Percentiles rank a stretch among this genome's conserved stretches.
phyloP scores from a whole-genome alignment of 2,329 filamentous ascomycete species.

The Aspergillus brunneoviolaceus region DNA sequence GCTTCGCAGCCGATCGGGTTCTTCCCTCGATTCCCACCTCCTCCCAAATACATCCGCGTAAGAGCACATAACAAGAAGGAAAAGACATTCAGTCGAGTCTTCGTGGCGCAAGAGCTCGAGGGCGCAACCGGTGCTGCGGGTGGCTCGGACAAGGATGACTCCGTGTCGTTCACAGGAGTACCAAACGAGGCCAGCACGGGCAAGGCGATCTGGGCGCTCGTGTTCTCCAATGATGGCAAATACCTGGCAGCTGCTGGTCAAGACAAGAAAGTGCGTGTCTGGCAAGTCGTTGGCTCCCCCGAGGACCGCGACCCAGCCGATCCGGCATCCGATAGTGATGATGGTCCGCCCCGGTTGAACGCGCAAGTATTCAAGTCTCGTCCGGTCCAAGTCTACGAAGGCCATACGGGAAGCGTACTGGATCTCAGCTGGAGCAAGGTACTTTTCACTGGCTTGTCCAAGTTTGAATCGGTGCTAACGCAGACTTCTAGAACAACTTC shows the following conservation, averaged over 20 bases:
- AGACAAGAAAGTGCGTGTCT: conserved; percentile 81
- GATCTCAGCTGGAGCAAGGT: conserved; percentile 96
- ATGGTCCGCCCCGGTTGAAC: conserved; percentile 64
- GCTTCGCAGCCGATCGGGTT: conserved; percentile 77
- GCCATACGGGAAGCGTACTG: conserved; percentile 81
- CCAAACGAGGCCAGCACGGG: conserved; percentile 37
- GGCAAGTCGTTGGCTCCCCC: conserved; percentile 78
- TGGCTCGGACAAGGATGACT: conserved; percentile 31
- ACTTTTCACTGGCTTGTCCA: conserved; percentile 11
- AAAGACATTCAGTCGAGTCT: conserved; percentile 80
- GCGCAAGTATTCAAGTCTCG: conserved; percentile 86
- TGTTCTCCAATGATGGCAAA: conserved; percentile 88
- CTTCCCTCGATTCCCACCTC: conserved; percentile 82
- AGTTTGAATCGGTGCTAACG: background rate
- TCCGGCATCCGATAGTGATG: conserved; percentile 62
- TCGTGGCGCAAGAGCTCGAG: conserved; percentile 86
- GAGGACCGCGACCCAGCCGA: conserved; percentile 77
- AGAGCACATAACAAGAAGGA: conserved; percentile 76
- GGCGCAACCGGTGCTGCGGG: conserved; percentile 50
- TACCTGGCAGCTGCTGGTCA: conserved; percentile 92
- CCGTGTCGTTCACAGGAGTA: conserved; percentile 22
- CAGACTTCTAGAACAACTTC: conserved; percentile 72
- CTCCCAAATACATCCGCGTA: conserved; percentile 87
- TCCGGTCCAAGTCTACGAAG: conserved; percentile 74
- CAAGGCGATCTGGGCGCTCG: conserved; percentile 83